Base-by-base conservation (phyloP, 352 stramenopile genomes). In the Pythium angustatum region DNA sequence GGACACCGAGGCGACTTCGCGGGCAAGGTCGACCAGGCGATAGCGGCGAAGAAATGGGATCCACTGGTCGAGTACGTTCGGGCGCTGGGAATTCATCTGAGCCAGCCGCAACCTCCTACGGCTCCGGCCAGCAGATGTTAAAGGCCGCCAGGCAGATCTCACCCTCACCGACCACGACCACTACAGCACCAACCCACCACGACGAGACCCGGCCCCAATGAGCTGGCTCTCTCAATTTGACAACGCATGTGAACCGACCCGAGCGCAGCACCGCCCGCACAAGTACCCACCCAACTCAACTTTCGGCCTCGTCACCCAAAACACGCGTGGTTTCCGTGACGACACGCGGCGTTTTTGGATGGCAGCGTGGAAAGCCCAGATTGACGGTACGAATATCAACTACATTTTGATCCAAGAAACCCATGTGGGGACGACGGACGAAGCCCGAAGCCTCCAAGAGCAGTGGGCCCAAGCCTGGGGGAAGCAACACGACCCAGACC, bases 351-450 rank as follows among this genome's bases (percentile, higher is more conserved):
- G 10, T 3, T 12, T 21, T 1, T 58, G 28, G 55, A 31, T 62
- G 26, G 41, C 15, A 4, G 40, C 10, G 0, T 53, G 43, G 55
- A 50, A 60, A 28, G 9, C 9, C 4, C 21, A n/a, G 3, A 17
- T 60, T 7, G 38, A 50, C 2, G 34, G 51, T 24, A 33, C 6
- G 0, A 45, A 58, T 12, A 15, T 58, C 0, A 4, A 58, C 19
- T 58, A 24, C 12, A 51, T 60, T 14, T 28, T 26, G 0, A 40
- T 38, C 15, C 53, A 60, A 40, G 53, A 60, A 60, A 60, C 38
- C 2, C 53, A 60, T 40, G 38, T 60, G 0, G 38, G 26, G 0
- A 31, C 53, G 1, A 28, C 3, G 19, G 1, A 38, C 14, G 53
- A 60, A 41, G 53, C 53, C 3, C 8, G 1, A 0, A 14, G 17